Evolutionary conservation across 495 filamentous ascomycete species (phyloP).

Genomic region (Staphylotrichum longicolle): DNA sequence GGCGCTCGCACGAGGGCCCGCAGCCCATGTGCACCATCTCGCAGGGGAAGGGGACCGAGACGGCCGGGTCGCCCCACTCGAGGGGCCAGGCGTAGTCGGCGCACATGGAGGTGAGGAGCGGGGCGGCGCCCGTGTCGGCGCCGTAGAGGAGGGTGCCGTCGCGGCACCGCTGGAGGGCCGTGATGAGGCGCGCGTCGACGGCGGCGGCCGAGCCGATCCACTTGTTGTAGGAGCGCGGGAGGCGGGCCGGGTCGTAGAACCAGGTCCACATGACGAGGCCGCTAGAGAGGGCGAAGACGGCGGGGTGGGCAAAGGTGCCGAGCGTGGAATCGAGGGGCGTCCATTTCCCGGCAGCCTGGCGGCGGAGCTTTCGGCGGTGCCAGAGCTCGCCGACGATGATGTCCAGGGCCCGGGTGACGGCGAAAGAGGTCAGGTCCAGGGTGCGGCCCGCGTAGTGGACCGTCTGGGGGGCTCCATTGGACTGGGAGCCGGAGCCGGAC

Average conservation of each 20-base stretch:
- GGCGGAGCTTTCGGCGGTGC: constrained; percentile 46
- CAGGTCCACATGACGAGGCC: constrained; percentile 90
- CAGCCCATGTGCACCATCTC: constrained; percentile 83
- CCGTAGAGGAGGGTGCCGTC: constrained; percentile 69
- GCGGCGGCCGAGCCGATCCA: constrained; percentile 81
- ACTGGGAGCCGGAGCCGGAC: constrained; percentile 17
- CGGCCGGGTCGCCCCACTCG: constrained; percentile 73
- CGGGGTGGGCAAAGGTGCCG: constrained; percentile 60
- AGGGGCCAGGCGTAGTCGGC: constrained; percentile 66
- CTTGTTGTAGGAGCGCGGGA: constrained; percentile 75
- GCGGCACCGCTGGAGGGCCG: constrained; percentile 66
- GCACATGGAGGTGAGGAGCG: constrained; percentile 72
- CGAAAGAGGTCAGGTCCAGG: constrained; percentile 82
- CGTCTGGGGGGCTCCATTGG: constrained; percentile 21
- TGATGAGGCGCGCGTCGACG: constrained; percentile 74
- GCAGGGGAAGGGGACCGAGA: constrained; percentile 76
- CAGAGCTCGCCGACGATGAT: constrained; percentile 66
- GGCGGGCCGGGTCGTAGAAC: constrained; percentile 69
- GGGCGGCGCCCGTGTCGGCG: constrained; percentile 69
- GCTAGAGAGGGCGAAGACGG: constrained; percentile 70
- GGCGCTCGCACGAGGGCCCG: constrained; percentile 73
- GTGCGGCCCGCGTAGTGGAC: constrained; percentile 66
- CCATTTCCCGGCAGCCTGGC: constrained; percentile 45
- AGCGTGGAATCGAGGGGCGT: constrained; percentile 51
- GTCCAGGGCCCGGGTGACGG: constrained; percentile 72